Evolutionary conservation across 2,329 filamentous ascomycete species (phyloP).

Genomic region (Ophiostoma perfectum): DNA sequence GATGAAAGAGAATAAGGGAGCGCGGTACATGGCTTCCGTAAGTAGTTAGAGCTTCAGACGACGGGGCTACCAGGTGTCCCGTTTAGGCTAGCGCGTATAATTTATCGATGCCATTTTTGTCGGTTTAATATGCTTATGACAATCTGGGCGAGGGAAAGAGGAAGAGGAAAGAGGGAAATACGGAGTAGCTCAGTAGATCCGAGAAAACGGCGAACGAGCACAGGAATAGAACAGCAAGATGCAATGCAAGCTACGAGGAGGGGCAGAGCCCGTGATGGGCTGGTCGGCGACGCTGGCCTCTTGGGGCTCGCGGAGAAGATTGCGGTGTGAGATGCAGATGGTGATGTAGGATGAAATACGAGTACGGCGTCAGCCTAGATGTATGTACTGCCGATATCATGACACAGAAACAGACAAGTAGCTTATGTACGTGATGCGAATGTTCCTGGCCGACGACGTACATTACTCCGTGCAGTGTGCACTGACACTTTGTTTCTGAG

Average conservation of each 20-base stretch:
- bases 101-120: not conserved
- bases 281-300: not conserved
- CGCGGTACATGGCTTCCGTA: not conserved
- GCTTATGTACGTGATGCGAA: not conserved
- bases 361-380: not conserved
- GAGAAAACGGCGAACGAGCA: not conserved
- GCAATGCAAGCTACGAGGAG: not conserved
- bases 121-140: not conserved
- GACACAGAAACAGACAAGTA: slow-evolving; percentile 15
- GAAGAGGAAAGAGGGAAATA: too few relatives aligned
- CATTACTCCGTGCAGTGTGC: slow-evolving; percentile 4
- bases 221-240: not conserved
- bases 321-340: slow-evolving; percentile 1
- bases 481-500: slow-evolving; percentile 6
- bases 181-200: not conserved
- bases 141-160: not conserved
- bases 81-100: not conserved
- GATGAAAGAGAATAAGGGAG: not conserved
- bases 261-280: not conserved
- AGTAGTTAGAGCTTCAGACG: not conserved
- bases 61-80: not conserved
- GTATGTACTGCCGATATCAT: not conserved
- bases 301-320: not conserved
- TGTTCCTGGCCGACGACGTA: not conserved
- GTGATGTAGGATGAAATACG: not conserved